Conservation (phyloP, 306 rosid species). For the Inga oerstediana region DNA sequence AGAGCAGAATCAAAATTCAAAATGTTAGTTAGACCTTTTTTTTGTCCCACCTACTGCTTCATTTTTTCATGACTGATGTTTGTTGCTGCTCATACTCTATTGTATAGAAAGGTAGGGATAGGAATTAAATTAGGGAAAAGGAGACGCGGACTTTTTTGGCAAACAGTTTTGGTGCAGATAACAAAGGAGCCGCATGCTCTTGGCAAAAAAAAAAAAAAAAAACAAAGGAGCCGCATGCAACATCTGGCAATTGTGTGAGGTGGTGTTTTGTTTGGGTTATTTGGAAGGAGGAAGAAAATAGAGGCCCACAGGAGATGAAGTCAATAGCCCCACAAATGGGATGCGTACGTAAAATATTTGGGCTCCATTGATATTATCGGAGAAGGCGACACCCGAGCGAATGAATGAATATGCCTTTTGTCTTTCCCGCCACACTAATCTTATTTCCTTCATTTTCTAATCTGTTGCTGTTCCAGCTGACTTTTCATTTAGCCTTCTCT, state of each 20-base stretch:
- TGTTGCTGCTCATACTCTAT: neutral
- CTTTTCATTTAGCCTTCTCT: neutral
- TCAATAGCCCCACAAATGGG: neutral
- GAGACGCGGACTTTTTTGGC: neutral
- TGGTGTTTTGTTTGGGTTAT: neutral
- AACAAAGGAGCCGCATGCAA: neutral
- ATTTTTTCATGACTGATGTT: neutral
- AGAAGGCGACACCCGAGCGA: neutral
- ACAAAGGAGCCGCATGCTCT: neutral
- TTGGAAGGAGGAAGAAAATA: neutral
- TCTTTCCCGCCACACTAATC: neutral
- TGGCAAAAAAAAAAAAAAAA: no score
- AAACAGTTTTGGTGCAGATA: neutral
- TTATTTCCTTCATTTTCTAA: neutral
- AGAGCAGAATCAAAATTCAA: slow-evolving; percentile 5
- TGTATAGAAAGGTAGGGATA: neutral
- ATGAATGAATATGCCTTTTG: neutral
- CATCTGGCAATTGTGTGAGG: neutral
- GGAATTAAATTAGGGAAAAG: neutral
- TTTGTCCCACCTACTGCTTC: neutral
- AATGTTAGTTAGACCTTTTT: neutral
- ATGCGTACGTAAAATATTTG: neutral
- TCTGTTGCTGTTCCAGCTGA: neutral
- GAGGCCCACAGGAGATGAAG: neutral
- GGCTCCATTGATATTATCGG: neutral